phyloP scores from a whole-genome alignment of 2,329 filamentous ascomycete genomes.

The Curvularia lunata region DNA sequence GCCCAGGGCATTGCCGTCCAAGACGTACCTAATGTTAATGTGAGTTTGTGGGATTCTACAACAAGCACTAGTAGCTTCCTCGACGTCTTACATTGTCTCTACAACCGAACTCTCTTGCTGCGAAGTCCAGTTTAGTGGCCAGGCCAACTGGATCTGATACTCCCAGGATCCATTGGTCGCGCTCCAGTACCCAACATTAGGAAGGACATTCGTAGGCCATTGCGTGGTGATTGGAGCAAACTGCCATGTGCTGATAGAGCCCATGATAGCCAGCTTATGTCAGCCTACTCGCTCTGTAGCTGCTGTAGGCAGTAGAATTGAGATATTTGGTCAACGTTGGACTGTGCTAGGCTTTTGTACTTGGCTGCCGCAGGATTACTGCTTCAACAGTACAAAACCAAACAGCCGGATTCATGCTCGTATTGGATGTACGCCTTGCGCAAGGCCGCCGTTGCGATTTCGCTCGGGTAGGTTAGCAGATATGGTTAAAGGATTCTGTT shows the following conservation, averaged over 20 bases:
- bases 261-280: constrained; percentile 16
- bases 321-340: background rate
- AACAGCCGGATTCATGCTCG: background rate
- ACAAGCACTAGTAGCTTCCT: background rate
- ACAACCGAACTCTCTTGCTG: constrained; percentile 31
- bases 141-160: constrained; percentile 44
- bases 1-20: constrained; percentile 43
- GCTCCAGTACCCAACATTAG: constrained; percentile 40
- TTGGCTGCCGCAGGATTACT: background rate
- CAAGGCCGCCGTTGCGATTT: background rate
- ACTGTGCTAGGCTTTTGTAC: background rate
- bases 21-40: constrained; percentile 35
- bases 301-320: background rate
- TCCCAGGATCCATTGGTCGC: constrained; percentile 44
- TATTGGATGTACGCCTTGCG: background rate
- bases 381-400: background rate
- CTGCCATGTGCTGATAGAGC: constrained; percentile 35
- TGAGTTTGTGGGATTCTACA: constrained; percentile 3
- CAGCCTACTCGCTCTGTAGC: background rate
- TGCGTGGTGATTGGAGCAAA: constrained; percentile 36
- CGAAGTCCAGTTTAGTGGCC: constrained; percentile 44
- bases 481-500: constrained; percentile 12
- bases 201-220: constrained; percentile 35
- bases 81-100: constrained; percentile 38
- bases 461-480: background rate